These are phyloP conservation scores for Capniomyces stellatus DNA, from an alignment of 371 early-diverging fungal species.

Conservation along the genomic window DNA sequence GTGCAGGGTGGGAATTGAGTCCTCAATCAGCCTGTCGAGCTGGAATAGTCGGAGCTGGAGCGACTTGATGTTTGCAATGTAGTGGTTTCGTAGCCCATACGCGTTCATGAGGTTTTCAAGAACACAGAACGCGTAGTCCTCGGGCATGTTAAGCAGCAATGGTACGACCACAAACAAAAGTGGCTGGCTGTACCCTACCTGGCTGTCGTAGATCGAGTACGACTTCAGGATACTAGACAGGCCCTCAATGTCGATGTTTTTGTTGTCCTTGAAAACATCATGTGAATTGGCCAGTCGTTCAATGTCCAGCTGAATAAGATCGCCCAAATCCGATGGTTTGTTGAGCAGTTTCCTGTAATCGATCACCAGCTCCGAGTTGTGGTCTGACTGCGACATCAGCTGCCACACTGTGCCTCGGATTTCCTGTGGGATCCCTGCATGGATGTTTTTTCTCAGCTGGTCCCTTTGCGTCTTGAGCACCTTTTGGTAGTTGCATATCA, in stretches of 20 bases:
- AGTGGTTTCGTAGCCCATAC: constrained; percentile 69
- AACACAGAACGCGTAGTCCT: constrained; percentile 85
- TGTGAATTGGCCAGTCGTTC: constrained; percentile 62
- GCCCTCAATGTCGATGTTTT: constrained; percentile 63
- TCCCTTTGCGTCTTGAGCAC: constrained; percentile 46
- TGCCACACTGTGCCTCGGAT: constrained; percentile 90
- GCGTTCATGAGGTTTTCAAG: constrained; percentile 67
- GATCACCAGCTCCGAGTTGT: constrained; percentile 11
- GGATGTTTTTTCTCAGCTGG: constrained; percentile 35
- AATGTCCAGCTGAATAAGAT: constrained; percentile 71
- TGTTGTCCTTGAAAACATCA: constrained; percentile 52
- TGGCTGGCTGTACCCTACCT: constrained; percentile 90
- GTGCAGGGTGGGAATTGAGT: constrained; percentile 55
- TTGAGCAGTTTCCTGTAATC: constrained; percentile 23
- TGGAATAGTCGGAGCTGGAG: constrained; percentile 68
- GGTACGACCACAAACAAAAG: constrained; percentile 75
- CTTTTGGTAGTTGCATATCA: constrained; percentile 65
- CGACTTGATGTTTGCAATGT: constrained; percentile 58
- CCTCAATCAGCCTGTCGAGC: constrained; percentile 61
- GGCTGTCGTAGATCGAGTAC: constrained; percentile 69
- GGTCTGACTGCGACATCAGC: constrained; percentile 29
- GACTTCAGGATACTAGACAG: constrained; percentile 80
- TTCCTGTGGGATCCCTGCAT: constrained; percentile 62
- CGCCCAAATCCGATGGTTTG: constrained; percentile 61
- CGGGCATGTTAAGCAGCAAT: constrained; percentile 81